phyloP scores from a whole-genome alignment of 805 yeast species.

The Jamesozyma piceae region DNA sequence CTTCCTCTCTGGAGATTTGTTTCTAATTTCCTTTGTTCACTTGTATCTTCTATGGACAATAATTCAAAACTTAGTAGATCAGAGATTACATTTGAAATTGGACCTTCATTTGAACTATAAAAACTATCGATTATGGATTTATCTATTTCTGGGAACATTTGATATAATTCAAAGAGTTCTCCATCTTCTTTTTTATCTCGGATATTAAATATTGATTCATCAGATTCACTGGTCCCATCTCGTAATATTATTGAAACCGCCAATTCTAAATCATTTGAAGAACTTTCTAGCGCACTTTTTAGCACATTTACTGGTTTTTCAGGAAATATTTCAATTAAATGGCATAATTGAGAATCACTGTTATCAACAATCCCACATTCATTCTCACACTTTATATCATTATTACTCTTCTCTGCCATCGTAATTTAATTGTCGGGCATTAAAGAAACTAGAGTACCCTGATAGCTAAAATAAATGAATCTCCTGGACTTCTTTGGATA shows the following conservation, averaged over 20 bases:
- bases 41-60: constrained; percentile 10
- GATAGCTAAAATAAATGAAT: too few species aligned
- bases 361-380: background rate
- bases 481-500: too few species aligned
- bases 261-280: constrained; percentile 15
- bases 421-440: background rate
- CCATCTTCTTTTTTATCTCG: background rate
- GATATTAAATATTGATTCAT: background rate
- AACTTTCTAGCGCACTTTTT: constrained; percentile 11
- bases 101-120: constrained; percentile 25
- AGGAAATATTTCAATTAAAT: constrained; percentile 20
- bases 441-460: too few species aligned
- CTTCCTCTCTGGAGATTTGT: background rate
- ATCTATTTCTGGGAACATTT: constrained; percentile 40
- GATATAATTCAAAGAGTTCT: constrained; percentile 20
- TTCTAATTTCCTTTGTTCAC: constrained; percentile 11
- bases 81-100: constrained; percentile 22
- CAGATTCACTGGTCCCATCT: constrained; percentile 4
- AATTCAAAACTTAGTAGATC: constrained; percentile 15
- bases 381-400: too few species aligned
- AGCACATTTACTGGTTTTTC: constrained; percentile 7
- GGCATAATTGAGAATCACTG: background rate
- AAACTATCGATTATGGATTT: constrained; percentile 24
- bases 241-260: constrained; percentile 22
- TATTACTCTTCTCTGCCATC: background rate